phyloP scores from a whole-genome alignment of 805 yeast genomes.

The Sungouiozyma ichnusensis region DNA sequence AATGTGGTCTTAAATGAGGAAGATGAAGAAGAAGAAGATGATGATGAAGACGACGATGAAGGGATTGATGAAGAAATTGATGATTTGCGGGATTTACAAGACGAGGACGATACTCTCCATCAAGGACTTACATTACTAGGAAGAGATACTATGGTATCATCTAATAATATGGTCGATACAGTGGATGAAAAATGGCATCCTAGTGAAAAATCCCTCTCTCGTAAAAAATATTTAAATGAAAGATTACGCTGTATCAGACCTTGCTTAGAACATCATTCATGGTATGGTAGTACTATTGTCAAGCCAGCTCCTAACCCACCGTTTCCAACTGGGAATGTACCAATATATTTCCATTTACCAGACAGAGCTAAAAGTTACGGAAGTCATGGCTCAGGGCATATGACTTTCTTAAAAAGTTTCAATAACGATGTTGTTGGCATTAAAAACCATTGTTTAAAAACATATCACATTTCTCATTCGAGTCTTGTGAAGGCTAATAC shows the following conservation, averaged over 20 bases:
- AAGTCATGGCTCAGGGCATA: neutral
- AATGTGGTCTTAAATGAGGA: no score
- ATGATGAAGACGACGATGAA: constrained; percentile 3
- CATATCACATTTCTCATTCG: constrained; percentile 23
- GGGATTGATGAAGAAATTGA: constrained; percentile 4
- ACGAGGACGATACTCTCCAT: constrained; percentile 8
- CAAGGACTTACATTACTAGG: neutral
- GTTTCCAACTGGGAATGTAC: constrained; percentile 18
- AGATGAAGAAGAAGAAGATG: constrained; percentile 1
- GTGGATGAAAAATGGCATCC: constrained; percentile 40
- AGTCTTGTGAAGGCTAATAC: constrained; percentile 19
- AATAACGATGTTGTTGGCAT: constrained; percentile 1
- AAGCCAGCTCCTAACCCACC: constrained; percentile 20
- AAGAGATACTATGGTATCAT: neutral
- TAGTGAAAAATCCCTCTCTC: constrained; percentile 26
- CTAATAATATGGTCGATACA: neutral
- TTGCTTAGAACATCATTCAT: constrained; percentile 39
- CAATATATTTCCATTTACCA: constrained; percentile 8
- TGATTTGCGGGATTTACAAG: constrained; percentile 3
- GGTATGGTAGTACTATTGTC: constrained; percentile 41
- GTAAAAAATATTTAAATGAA: constrained; percentile 38
- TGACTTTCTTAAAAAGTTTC: neutral
- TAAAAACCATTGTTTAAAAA: constrained; percentile 20
- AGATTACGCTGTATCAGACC: constrained; percentile 49
- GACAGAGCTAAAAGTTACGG: neutral